These are phyloP conservation scores for Apodospora peruviana DNA, from an alignment of 495 filamentous ascomycete species.

Conservation along the genomic window DNA sequence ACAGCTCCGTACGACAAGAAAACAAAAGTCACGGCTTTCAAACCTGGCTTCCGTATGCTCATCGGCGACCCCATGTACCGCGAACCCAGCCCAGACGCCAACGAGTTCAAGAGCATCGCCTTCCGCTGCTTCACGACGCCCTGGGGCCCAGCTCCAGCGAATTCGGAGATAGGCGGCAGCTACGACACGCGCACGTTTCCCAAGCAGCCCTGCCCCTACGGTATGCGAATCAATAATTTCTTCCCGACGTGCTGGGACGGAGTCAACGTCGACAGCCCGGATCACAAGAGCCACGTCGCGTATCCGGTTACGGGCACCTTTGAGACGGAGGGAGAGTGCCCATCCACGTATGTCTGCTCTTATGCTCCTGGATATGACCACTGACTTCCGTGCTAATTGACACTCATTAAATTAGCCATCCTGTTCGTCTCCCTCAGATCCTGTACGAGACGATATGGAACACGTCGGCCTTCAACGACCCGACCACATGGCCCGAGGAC, in stretches of 20 bases:
- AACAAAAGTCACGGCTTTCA: conserved; percentile 35
- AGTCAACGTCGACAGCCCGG: conserved; percentile 23
- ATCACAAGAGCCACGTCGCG: conserved; percentile 31
- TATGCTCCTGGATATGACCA: too few relatives aligned
- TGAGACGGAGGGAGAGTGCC: conserved; percentile 22
- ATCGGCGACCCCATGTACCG: conserved; percentile 51
- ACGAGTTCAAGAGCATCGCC: conserved; percentile 11
- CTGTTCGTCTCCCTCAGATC: conserved; percentile 27
- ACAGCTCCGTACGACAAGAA: conserved; percentile 27
- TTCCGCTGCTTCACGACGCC: conserved; percentile 13
- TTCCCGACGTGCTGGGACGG: conserved; percentile 16
- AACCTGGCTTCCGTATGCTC: conserved; percentile 60
- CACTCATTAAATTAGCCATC: conserved; percentile 8
- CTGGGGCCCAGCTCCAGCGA: conserved; percentile 10
- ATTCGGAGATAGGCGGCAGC: conserved; percentile 9
- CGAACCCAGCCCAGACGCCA: conserved; percentile 4
- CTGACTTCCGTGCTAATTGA: background rate
- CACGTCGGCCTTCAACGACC: conserved; percentile 29
- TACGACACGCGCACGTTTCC: conserved; percentile 11
- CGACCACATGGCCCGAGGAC: conserved; percentile 31
- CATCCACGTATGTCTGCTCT: conserved; percentile 12
- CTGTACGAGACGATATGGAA: conserved; percentile 38
- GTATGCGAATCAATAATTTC: conserved; percentile 20
- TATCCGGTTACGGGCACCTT: conserved; percentile 28
- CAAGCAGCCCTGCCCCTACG: conserved; percentile 8